Base-by-base conservation (phyloP, 192 early-diverging fungal species). In the Phycomyces blakesleeanus region DNA sequence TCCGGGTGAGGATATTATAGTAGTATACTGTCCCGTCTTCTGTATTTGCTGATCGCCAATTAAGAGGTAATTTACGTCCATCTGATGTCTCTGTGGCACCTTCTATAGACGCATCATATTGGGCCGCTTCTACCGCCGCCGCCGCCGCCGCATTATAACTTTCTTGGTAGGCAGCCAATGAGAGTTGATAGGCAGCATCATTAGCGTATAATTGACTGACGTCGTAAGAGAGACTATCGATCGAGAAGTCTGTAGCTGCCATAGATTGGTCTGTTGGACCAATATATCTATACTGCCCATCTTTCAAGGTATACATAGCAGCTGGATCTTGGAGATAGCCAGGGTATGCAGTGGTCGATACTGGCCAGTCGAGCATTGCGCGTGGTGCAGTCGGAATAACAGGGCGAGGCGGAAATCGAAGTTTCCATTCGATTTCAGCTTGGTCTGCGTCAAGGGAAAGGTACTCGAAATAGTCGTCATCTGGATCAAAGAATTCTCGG, bases 21-120 rank as follows among this genome's bases (percentile, higher is more conserved):
- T 83, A 83, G 39, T 83, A 85, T 3, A 78, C 58, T 10, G 65
- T 66, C 9, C 78, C 78, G 22, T 82, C 77, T 10, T 75, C 55
- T 56, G 77, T 71, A 2, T 34, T 67, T 11, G 79, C 76, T 39
- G 66, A 72, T 21, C 66, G 59, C 83, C 83, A 85, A 42, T 81
- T 75, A 14, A 74, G 70, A 16, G 83, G 79, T 14, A 83, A 64
- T 51, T 74, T 70, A 14, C 34, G 51, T 20, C 7, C 34, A 18
- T 29, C 16, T 24, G 57, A 20, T 39, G 40, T 29, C 1, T 34
- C 27, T n/a, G 59, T 29, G 4, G 27, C 38, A 26, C 34, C 24
- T 24, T 11, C 22, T 25, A 56, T 16, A 5, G 55, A 56, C 3
- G 55, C 29, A 18, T n/a, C 29, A 0, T 27, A 56, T 10, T 27